phyloP scores from a whole-genome alignment of 1,284 basidiomycete genomes.

The Apiotrichum domesticum region DNA sequence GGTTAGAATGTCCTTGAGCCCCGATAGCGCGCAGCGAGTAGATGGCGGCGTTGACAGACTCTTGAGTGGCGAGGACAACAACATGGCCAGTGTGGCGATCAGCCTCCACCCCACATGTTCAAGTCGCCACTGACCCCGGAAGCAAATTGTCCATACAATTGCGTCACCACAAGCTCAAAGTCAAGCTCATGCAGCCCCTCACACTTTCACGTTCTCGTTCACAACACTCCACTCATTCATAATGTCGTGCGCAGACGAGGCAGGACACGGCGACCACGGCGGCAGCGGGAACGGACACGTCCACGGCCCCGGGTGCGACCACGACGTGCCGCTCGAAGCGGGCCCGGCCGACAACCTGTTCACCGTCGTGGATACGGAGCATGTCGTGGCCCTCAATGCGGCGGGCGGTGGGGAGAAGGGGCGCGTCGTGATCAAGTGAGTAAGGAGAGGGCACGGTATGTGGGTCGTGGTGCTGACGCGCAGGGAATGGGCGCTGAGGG shows the following conservation, averaged over 20 bases:
- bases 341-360: conserved; percentile 42
- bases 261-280: conserved; percentile 19
- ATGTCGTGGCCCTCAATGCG: conserved; percentile 45
- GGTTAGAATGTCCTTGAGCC: too few species aligned
- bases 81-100: too few species aligned
- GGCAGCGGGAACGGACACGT: conserved; percentile 19
- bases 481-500: conserved; percentile 38
- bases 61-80: too few species aligned
- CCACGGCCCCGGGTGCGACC: conserved; percentile 17
- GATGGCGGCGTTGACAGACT: too few species aligned
- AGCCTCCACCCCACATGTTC: too few species aligned
- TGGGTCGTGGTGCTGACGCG: too few species aligned
- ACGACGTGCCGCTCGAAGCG: conserved; percentile 39
- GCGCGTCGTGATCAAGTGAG: conserved; percentile 46
- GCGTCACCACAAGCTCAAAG: too few species aligned
- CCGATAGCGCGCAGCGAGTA: too few species aligned
- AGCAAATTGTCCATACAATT: too few species aligned
- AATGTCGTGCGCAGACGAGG: conserved; percentile 38
- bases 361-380: conserved; percentile 37
- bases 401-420: conserved; percentile 39
- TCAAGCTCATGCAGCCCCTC: too few species aligned
- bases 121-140: too few species aligned
- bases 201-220: too few species aligned
- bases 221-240: neutral
- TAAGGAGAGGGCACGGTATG: neutral